Conservation (phyloP, 768 basidiomycete species). For the Bullera alba region DNA sequence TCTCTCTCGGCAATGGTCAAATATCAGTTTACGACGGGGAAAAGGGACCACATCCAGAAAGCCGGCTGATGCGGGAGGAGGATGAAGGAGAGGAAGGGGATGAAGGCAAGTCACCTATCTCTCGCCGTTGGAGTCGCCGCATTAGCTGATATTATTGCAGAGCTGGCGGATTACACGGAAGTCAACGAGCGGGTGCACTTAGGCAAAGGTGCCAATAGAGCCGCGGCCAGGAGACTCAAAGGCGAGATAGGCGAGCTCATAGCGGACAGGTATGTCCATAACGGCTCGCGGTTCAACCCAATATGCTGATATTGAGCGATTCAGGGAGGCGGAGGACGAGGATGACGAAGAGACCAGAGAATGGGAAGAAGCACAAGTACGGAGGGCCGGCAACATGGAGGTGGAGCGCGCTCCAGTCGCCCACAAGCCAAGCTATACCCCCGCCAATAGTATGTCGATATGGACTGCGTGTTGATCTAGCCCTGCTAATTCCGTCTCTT, state of each 20-base stretch:
- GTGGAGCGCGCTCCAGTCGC: conserved; percentile 14
- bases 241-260: conserved; percentile 48
- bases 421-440: conserved; percentile 35
- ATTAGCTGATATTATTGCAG: conserved; percentile 11
- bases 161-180: conserved; percentile 44
- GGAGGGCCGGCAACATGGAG: conserved; percentile 39
- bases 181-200: conserved; percentile 44
- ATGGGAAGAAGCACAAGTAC: conserved; percentile 48
- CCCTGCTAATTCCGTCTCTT: conserved; percentile 1
- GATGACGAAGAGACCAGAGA: conserved; percentile 46
- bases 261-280: conserved; percentile 42
- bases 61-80: conserved; percentile 48
- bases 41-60: conserved; percentile 46
- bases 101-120: conserved; percentile 25
- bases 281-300: not conserved
- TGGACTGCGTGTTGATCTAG: not conserved
- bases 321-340: conserved; percentile 45
- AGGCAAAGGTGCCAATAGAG: conserved; percentile 45
- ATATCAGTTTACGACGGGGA: conserved; percentile 38
- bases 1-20: conserved; percentile 45
- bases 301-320: conserved; percentile 1
- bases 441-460: conserved; percentile 45
- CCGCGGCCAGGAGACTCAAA: conserved; percentile 40
- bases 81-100: conserved; percentile 48
- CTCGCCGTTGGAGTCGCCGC: conserved; percentile 22